Conservation (phyloP, 2,329 filamentous ascomycete species). For the Alternaria solani region DNA sequence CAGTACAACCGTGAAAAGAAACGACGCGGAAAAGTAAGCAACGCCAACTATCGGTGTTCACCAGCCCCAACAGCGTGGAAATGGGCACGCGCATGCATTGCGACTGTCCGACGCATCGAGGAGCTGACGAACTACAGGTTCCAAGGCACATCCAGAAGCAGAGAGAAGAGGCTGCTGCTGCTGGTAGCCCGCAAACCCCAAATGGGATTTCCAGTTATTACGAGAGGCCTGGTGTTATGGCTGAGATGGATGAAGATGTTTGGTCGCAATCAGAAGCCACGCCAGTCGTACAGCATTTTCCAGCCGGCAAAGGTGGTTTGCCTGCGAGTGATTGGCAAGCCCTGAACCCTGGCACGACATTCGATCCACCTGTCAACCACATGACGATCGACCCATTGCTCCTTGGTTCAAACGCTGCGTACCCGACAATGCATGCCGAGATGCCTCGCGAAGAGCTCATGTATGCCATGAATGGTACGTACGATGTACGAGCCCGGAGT, state of each 20-base stretch:
- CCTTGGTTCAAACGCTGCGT: constrained; percentile 40
- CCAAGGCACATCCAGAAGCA: constrained; percentile 51
- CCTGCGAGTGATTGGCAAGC: constrained; percentile 44
- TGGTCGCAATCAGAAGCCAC: constrained; percentile 49
- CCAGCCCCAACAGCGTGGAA: background rate
- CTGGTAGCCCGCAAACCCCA: constrained; percentile 36
- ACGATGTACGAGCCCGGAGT: background rate
- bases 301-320: constrained; percentile 32
- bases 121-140: constrained; percentile 37
- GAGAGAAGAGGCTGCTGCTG: constrained; percentile 44
- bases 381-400: constrained; percentile 51
- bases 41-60: background rate
- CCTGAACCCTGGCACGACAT: constrained; percentile 37
- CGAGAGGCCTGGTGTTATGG: constrained; percentile 37
- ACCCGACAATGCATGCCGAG: constrained; percentile 43
- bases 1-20: constrained; percentile 93
- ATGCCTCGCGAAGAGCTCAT: constrained; percentile 47
- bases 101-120: background rate
- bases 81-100: background rate
- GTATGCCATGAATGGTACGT: constrained; percentile 45
- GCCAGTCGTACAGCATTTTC: constrained; percentile 46
- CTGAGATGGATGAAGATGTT: constrained; percentile 49
- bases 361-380: constrained; percentile 43
- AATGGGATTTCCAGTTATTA: constrained; percentile 39
- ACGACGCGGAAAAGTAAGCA: constrained; percentile 88